Base-by-base conservation (phyloP, 2,329 filamentous ascomycete genomes). In the Penicillium brasilianum region DNA sequence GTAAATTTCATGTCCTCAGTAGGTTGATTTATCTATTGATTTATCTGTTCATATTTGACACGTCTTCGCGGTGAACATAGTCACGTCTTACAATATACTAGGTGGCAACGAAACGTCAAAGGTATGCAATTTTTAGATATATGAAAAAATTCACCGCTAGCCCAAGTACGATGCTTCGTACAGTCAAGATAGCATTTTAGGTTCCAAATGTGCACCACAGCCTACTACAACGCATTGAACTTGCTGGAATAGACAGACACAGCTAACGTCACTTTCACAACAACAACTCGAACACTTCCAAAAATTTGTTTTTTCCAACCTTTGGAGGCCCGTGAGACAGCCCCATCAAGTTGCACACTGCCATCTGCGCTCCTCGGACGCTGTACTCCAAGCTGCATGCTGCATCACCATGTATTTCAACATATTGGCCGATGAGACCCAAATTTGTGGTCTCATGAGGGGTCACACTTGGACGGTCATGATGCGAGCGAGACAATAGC, bases 341-440 rank as follows among this genome's bases (percentile, higher is more conserved):
- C 6, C n/a, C 32, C 49, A 52, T 52, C 32, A 52, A 36, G 10
- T 11, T 37, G 18, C 11, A 28, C 49, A 52, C 49, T 37, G 49
- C 49, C 18, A 52, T 34, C 49, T 52, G 49, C 9, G 49, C 49
- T 52, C 49, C 49, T 3, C 49, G 49, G 49, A 52, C 32, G 30
- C 49, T 52, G 30, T 52, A 52, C 65, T 80, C 76, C 28, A 76
- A 72, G 8, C 73, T 77, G 57, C 77, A 74, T 18, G 78, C 75
- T 28, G 72, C 74, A 66, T 79, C 76, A 16, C 68, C 69, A 13
- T 67, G 67, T 16, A 78, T 74, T 65, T 80, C 77, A 8, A 76
- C 77, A 63, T 76, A 81, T 65, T 80, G 77, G n/a, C 78, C 77
- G 22, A 80, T 63, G 30, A 78, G 71, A 6, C 73, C 78, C 55